Evolutionary conservation across 106 monocot species (phyloP), one percentile per base, ranked within the genome.

Genomic region (Acanthochlamys bracteata): DNA sequence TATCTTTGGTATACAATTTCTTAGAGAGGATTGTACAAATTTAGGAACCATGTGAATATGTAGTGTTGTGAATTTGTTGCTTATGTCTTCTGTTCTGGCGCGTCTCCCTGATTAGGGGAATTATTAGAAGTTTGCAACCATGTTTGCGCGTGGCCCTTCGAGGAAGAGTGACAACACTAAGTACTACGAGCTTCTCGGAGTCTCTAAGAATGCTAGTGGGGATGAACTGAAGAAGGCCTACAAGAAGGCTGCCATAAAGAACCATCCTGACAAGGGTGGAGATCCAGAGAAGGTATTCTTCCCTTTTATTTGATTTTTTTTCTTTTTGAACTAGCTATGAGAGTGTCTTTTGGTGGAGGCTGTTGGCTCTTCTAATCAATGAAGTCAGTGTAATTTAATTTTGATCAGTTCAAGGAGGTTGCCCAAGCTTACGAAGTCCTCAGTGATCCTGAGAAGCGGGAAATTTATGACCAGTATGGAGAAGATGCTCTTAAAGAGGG

Each of bases 211-310:
- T 20, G 86, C 83, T 10, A 61, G 43, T 22, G 78, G 64, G 39
- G 90, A 91, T 69, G 90, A 90, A 67, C 73, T 90, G 25, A 90
- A 90, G 80, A 90, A 78, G 68, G 78, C 90, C 0, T 91, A 86
- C 51, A 75, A 64, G 71, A 76, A 75, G 25, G 83, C 83, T 39
- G 90, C 90, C 16, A 75, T 90, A 3, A 90, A 86, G 75, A 83
- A 90, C 57, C 90, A 90, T 53, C 90, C 90, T 11, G 90, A 90
- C 42, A 90, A 90, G 70, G 90, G 86, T 51, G 90, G 90, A 0
- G 83, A 90, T 65, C 83, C 86, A 17, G 89, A 90, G 64, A 90
- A 90, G 85, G 89, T 90, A 62, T 41, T 24, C n/a, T 58, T 59
- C 25, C 9, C 45, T 51, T 61, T 55, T 47, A 0, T 61, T 41